These are phyloP conservation scores for Hypseocharis bilobata DNA, from an alignment of 441 rosid genomes.

Conservation along the genomic window DNA sequence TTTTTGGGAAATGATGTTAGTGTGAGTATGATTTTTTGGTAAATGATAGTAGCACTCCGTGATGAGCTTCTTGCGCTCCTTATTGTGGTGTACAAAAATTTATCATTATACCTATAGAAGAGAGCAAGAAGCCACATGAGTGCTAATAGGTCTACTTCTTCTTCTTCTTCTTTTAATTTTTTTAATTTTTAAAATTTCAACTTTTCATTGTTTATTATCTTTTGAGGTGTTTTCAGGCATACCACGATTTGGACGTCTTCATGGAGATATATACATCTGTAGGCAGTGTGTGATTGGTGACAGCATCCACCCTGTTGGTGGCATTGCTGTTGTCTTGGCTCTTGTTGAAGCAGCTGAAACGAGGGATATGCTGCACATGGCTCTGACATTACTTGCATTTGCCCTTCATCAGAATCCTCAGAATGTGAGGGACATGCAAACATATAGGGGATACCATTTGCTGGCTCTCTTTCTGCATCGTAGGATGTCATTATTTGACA, in stretches of 20 bases:
- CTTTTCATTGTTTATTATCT: background rate
- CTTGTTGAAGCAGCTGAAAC: conserved; percentile 97
- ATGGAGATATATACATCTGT: conserved; percentile 75
- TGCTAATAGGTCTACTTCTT: too few relatives aligned
- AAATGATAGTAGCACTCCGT: too few relatives aligned
- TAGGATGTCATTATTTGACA: conserved; percentile 83
- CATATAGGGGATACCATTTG: conserved; percentile 95
- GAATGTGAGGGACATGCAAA: conserved; percentile 94
- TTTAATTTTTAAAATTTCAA: too few relatives aligned
- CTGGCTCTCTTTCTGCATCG: conserved; percentile 89
- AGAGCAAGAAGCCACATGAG: too few relatives aligned
- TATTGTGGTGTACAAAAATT: too few relatives aligned
- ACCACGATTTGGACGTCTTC: conserved; percentile 93
- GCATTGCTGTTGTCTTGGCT: conserved; percentile 78
- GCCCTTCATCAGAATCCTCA: conserved; percentile 95
- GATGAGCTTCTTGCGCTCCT: too few relatives aligned
- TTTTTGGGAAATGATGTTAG: too few relatives aligned
- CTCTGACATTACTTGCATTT: conserved; percentile 80
- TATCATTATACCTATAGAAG: too few relatives aligned
- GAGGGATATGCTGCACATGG: conserved; percentile 96
- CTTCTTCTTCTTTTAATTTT: background rate
- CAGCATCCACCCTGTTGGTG: conserved; percentile 84
- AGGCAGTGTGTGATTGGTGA: conserved; percentile 91
- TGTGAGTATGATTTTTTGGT: too few relatives aligned
- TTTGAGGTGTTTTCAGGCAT: conserved; percentile 47